Base-by-base conservation (phyloP, 129 eudicot species). In the Glebionis coronaria region DNA sequence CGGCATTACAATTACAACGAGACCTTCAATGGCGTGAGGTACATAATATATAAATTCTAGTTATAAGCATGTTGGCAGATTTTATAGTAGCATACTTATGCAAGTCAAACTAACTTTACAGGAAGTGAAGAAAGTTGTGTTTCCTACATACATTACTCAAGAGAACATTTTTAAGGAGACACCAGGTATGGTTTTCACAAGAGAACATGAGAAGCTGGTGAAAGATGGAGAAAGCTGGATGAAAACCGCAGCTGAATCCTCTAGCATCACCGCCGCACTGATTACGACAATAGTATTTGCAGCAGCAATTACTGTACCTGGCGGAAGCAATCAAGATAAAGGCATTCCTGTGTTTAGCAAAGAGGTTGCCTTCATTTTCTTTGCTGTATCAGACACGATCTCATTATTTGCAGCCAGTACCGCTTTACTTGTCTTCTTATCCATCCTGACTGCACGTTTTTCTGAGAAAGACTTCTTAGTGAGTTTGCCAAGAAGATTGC, bases 1-100 rank as follows among this genome's bases (percentile, higher is more conserved):
- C 73, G 31, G 69, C 73, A n/a, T 44, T 76, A 10, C 76, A 76
- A 29, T 64, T 76, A 51, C 81, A 76, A 31, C 7, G 63, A 15
- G 81, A 76, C 19, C 69, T 76, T 4, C 73, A 56, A 58, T 77
- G 81, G 82, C 76, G 45, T 3, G 66, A 69, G 74, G 74, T 69
- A 56, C 14, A 14, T 38, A 54, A 6, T 47, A 40, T 1, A 2
- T 0, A 18, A 12, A 4, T 2, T 2, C 35, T 44, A 44, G 8
- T 63, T 12, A 45, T 5, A 23, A 25, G 1, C 6, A 1, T 28
- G 5, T 3, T 28, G 35, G 4, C 5, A 0, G 8, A 4, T 18
- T 14, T 5, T 0, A 35, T 38, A 19, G n/a, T 38, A 16, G 1
- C n/a, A 0, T 18, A 28, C 5, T 28, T 28, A 28, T 28, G 35